Percentiles rank a stretch among this genome's conserved stretches.
phyloP scores from a whole-genome alignment of 768 basidiomycete species.

The Podaxis pistillaris region DNA sequence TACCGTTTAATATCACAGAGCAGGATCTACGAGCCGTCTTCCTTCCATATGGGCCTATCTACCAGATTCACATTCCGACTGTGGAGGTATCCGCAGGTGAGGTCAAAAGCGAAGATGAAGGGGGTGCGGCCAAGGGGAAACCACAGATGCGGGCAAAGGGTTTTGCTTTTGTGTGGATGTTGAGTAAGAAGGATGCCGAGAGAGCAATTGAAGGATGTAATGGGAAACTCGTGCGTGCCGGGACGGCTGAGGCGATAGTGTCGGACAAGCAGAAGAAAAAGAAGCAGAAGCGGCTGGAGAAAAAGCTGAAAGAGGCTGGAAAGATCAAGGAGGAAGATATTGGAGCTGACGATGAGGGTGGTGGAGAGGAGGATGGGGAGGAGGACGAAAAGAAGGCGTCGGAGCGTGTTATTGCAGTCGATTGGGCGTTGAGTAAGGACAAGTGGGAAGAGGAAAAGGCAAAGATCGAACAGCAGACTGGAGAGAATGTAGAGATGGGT shows the following conservation, averaged over 20 bases:
- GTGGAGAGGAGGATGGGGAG: constrained; percentile 28
- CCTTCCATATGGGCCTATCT: constrained; percentile 82
- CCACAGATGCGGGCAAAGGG: constrained; percentile 55
- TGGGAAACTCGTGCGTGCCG: constrained; percentile 65
- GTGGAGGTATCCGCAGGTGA: constrained; percentile 27
- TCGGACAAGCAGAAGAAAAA: constrained; percentile 68
- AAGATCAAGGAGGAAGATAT: constrained; percentile 33
- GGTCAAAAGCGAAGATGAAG: constrained; percentile 29
- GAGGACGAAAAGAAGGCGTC: constrained; percentile 33
- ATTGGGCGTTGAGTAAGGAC: constrained; percentile 95
- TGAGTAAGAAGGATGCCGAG: constrained; percentile 83
- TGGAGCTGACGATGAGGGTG: constrained; percentile 21
- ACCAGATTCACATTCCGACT: constrained; percentile 79
- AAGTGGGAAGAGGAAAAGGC: constrained; percentile 83
- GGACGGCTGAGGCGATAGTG: constrained; percentile 54
- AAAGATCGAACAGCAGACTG: constrained; percentile 43
- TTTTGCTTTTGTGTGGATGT: constrained; percentile 95
- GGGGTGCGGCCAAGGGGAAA: constrained; percentile 21
- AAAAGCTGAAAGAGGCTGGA: constrained; percentile 40
- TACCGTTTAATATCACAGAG: constrained; percentile 80
- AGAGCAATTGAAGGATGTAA: constrained; percentile 78
- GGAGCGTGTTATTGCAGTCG: constrained; percentile 81
- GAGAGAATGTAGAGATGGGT: constrained; percentile 37
- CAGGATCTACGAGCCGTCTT: constrained; percentile 85
- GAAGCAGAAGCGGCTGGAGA: constrained; percentile 57